These are phyloP conservation scores for Aspergillus sojae DNA, from an alignment of 2,329 filamentous ascomycete species.

Conservation along the genomic window DNA sequence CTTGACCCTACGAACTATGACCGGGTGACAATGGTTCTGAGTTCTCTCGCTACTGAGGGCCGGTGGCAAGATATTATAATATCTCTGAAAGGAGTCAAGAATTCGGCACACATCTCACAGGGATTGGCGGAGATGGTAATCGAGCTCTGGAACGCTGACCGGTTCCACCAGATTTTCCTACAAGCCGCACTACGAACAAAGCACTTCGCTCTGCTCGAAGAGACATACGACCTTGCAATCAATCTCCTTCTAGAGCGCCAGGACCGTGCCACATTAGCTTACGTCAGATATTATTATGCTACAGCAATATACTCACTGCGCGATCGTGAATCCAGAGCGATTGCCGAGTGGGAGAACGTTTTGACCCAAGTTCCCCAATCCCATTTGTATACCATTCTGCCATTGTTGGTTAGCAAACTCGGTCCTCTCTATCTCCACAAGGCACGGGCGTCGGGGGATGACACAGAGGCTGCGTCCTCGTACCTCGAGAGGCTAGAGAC, in stretches of 20 bases:
- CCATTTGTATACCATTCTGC: slow-evolving; percentile 16
- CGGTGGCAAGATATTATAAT: not conserved
- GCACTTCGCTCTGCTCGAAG: slow-evolving; percentile 20
- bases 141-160: slow-evolving; percentile 14
- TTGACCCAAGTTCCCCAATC: slow-evolving; percentile 20
- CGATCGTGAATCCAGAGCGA: slow-evolving; percentile 16
- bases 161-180: slow-evolving; percentile 18
- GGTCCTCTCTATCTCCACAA: slow-evolving; percentile 21
- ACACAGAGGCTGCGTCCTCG: slow-evolving; percentile 9
- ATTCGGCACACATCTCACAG: not conserved
- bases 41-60: slow-evolving; percentile 3
- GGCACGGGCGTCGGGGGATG: slow-evolving; percentile 11
- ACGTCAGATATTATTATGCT: slow-evolving; percentile 20
- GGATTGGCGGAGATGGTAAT: slow-evolving; percentile 17
- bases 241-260: slow-evolving; percentile 10
- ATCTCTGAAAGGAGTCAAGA: not conserved
- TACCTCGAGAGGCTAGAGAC: slow-evolving; percentile 13
- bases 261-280: slow-evolving; percentile 14
- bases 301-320: slow-evolving; percentile 16
- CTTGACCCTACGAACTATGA: not conserved
- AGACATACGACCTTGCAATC: slow-evolving; percentile 25
- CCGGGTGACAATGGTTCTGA: not conserved
- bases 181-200: slow-evolving; percentile 20
- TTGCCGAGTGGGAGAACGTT: slow-evolving; percentile 19
- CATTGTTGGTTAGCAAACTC: slow-evolving; percentile 17